Base-by-base conservation (phyloP, 495 filamentous ascomycete species). In the Letharia columbiana region DNA sequence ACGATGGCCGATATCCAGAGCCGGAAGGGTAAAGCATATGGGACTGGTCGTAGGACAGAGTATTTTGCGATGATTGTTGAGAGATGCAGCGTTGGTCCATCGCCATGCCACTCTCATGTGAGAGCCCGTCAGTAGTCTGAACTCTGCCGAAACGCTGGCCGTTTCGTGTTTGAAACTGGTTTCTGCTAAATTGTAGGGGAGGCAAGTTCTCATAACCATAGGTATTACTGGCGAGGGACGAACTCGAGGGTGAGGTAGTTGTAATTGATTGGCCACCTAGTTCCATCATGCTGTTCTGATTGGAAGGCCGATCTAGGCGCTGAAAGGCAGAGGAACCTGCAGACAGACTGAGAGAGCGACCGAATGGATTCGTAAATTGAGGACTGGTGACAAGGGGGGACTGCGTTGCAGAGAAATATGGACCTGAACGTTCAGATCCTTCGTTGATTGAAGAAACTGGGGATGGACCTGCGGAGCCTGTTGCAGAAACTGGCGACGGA, bases 361-460 rank as follows among this genome's bases (percentile, higher is more conserved):
- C 15, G 23, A 50, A 60, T 18, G 63, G 63, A 28, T 58, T 44
- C 23, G 54, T 23, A 7, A 47, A 58, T 11, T 60, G 42, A 23
- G 31, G 42, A 39, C 5, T 39, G 31, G 42, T 28, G 12, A 4
- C 41, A 17, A 60, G 28, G 3, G 63, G 44, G 40, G 56, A 60
- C 8, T 59, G 31, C 12, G 54, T 60, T 0, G 57, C 56, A 28
- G 63, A 65, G 12, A 39, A 60, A 11, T 17, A 44, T 39, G 40
- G 33, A 12, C 56, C 41, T 7, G 63, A 60, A 11, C 58, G 58
- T 17, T 65, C 54, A 9, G 54, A 60, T 18, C 42, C 41, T 11
- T 65, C 63, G 18, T 65, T 65, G 20, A 60, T 41, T 49, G 63
- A 60, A 35, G 63, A 65, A 39, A 49, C 63, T 4, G 63, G 63